These are phyloP conservation scores for Akanthomyces dipterigenus DNA, from an alignment of 2,329 filamentous ascomycete genomes.

Conservation along the genomic window DNA sequence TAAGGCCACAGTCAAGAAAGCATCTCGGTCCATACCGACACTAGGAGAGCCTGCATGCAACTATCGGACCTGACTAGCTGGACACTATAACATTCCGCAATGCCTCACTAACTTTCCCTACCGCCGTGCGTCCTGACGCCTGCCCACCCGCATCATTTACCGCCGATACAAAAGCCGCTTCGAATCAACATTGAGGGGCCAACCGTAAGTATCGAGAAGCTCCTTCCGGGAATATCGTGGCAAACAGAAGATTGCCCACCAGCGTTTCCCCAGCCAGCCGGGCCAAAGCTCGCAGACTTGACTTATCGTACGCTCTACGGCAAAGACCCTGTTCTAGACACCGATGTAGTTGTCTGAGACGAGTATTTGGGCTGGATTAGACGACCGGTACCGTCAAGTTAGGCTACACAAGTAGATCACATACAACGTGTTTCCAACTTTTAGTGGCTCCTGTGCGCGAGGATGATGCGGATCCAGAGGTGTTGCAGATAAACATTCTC, in stretches of 20 bases:
- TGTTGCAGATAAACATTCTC: slow-evolving; percentile 35
- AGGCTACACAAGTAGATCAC: background rate
- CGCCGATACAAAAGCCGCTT: slow-evolving; percentile 13
- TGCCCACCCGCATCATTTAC: slow-evolving; percentile 14
- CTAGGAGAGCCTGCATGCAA: no score
- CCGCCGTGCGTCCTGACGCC: slow-evolving; percentile 15
- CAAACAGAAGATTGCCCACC: background rate
- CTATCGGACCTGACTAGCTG: no score
- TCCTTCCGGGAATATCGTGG: slow-evolving; percentile 15
- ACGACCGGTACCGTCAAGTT: background rate
- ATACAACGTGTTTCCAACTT: background rate
- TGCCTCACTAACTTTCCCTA: slow-evolving; percentile 14
- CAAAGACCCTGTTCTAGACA: background rate
- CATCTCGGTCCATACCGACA: no score
- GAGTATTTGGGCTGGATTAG: slow-evolving; percentile 16
- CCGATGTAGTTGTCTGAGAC: slow-evolving; percentile 16
- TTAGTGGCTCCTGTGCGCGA: slow-evolving; percentile 21
- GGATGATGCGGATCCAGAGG: slow-evolving; percentile 31
- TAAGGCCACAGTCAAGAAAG: no score
- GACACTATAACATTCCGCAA: background rate
- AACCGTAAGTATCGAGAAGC: slow-evolving; percentile 14
- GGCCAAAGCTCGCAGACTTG: slow-evolving; percentile 13
- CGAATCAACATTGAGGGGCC: slow-evolving; percentile 20
- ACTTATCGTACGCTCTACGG: slow-evolving; percentile 15
- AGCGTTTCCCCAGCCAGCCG: slow-evolving; percentile 15